phyloP scores from a whole-genome alignment of 2,329 filamentous ascomycete genomes.

The Paracoccidioides brasiliensis region DNA sequence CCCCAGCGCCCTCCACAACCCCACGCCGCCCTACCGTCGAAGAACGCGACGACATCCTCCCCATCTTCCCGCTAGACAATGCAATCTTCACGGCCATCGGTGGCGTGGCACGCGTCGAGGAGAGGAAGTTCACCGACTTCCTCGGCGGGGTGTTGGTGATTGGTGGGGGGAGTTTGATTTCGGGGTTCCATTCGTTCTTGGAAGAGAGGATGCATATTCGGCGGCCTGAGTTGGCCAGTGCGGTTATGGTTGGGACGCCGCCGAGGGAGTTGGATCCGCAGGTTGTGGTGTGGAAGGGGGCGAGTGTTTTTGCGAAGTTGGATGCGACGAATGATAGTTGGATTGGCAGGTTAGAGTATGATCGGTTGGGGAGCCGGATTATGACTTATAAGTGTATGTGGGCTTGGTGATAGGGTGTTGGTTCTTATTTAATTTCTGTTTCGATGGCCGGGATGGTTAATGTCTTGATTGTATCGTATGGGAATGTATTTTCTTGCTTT shows the following conservation, averaged over 20 bases:
- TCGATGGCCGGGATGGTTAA: conserved; percentile 4
- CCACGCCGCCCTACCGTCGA: conserved; percentile 31
- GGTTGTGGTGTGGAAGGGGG: conserved; percentile 96
- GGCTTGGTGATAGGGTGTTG: conserved; percentile 34
- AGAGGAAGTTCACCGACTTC: conserved; percentile 85
- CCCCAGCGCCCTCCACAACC: neutral
- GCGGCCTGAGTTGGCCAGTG: conserved; percentile 49
- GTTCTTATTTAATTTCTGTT: conserved; percentile 1
- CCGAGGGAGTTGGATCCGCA: conserved; percentile 92
- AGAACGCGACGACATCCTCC: conserved; percentile 66
- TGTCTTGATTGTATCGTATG: too few species aligned
- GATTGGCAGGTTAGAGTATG: conserved; percentile 80
- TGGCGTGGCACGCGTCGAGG: conserved; percentile 74
- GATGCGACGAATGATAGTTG: conserved; percentile 82
- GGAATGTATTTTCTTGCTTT: too few species aligned
- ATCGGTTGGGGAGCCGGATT: conserved; percentile 66
- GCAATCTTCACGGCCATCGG: conserved; percentile 83
- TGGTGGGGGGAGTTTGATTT: conserved; percentile 69
- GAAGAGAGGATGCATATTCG: conserved; percentile 67
- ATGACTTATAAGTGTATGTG: conserved; percentile 70
- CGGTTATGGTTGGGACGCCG: conserved; percentile 53
- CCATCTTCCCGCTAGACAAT: conserved; percentile 69
- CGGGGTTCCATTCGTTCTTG: conserved; percentile 65
- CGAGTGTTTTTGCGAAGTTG: conserved; percentile 87
- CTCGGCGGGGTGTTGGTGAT: conserved; percentile 83